phyloP scores from a whole-genome alignment of 139 green algal genomes.

The Chlamydomonas urium region DNA sequence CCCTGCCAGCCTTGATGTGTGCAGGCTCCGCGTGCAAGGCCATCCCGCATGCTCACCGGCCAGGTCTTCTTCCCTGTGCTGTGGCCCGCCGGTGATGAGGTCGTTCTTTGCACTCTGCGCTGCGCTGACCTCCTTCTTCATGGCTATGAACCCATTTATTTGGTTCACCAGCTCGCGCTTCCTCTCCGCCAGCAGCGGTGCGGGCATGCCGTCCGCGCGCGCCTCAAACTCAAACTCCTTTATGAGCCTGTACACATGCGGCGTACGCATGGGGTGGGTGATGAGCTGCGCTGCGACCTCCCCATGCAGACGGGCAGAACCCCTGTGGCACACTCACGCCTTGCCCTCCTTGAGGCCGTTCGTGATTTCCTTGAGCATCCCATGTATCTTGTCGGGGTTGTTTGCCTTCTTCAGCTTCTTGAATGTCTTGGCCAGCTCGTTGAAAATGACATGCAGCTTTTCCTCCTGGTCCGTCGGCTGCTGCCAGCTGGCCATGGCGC shows the following conservation, averaged over 20 bases:
- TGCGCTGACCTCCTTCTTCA: conserved; percentile 66
- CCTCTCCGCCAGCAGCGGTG: conserved; percentile 50
- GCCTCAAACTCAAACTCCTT: conserved; percentile 89
- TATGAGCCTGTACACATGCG: conserved; percentile 63
- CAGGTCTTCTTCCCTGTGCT: conserved; percentile 17
- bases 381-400: conserved; percentile 56
- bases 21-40: too few species aligned
- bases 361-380: conserved; percentile 65
- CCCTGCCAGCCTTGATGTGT: too few species aligned
- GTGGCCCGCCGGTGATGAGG: conserved; percentile 32
- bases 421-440: conserved; percentile 45
- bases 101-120: conserved; percentile 27
- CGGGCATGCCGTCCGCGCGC: conserved; percentile 65
- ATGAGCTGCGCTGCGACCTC: background rate
- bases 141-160: conserved; percentile 74
- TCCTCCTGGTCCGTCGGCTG: conserved; percentile 47
- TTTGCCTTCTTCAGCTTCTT: conserved; percentile 58
- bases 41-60: conserved; percentile 20
- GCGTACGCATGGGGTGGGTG: background rate
- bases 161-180: conserved; percentile 71
- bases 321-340: conserved; percentile 42
- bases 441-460: conserved; percentile 36
- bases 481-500: conserved; percentile 8
- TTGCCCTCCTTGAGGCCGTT: conserved; percentile 75
- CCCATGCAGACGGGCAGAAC: background rate